Evolutionary conservation across 805 yeast genomes (phyloP), one percentile per base, ranked within the genome.

Genomic region (Metschnikowia colocasiae): DNA sequence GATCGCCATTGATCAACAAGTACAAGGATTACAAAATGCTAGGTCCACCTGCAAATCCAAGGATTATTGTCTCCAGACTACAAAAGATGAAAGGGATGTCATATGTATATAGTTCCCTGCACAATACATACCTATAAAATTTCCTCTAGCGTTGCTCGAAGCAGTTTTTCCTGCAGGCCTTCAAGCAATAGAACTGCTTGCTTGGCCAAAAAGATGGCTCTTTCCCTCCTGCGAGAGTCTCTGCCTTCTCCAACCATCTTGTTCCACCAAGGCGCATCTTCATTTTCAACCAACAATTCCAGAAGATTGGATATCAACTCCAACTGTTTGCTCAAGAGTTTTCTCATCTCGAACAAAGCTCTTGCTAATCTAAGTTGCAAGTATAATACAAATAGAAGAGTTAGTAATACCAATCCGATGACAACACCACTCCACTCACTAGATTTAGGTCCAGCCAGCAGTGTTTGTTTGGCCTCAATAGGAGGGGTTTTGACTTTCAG

Each of bases 301-400:
- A 47, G 39, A 18, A 52, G 40, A 6, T 15, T 45, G 10, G 42
- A 27, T 15, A 50, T 47, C 33, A 49, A 29, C 30, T 44, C 41
- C 26, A 49, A 37, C 29, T 52, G 55, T 34, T 44, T 41, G 19
- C 33, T 34, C 43, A 52, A 42, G 23, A 51, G 35, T 7, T 29
- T 43, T 25, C 38, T 40, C 8, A 51, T 45, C 19, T 49, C 50
- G 4, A 22, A 15, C 7, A 45, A 25, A 6, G 43, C 33, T 7
- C 29, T 41, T 3, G 36, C 45, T 30, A 52, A 39, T 22, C 36
- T 31, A 36, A 48, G 27, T 25, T 45, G 48, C 20, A 46, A 37
- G 38, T 40, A 47, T n/a, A 49, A 2, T 16, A 47, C 20, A 18
- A 31, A 29, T 3, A 27, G 16, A 8, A 46, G 30, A 22, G 45